Evolutionary conservation across 2,329 filamentous ascomycete species (phyloP).

Genomic region (Xylaria sp.): DNA sequence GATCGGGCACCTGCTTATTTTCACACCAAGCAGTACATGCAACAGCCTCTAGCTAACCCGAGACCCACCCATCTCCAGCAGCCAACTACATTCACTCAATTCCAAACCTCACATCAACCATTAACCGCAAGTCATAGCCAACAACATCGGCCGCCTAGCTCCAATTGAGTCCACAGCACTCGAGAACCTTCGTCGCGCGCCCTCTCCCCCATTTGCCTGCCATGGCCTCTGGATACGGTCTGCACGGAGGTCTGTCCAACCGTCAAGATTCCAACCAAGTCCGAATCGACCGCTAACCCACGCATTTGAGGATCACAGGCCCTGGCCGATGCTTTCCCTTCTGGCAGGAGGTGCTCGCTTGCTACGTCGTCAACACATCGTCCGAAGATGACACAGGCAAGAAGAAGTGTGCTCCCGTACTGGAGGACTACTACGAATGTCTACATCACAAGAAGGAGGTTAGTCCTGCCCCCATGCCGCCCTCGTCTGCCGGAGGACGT

Average conservation of each 20-base stretch:
- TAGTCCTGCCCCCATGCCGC: slow-evolving; percentile 31
- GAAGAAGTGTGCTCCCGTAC: slow-evolving; percentile 83
- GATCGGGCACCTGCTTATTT: too few relatives aligned
- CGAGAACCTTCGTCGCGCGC: slow-evolving; percentile 7
- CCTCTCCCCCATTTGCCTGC: slow-evolving; percentile 31
- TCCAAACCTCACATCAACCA: slow-evolving; percentile 19
- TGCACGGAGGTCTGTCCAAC: slow-evolving; percentile 76
- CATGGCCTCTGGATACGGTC: slow-evolving; percentile 87
- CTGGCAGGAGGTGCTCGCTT: slow-evolving; percentile 99
- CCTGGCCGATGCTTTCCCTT: slow-evolving; percentile 93
- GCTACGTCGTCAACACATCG: slow-evolving; percentile 94
- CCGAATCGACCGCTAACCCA: slow-evolving; percentile 37
- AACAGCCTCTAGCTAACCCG: neutral
- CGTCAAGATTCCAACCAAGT: slow-evolving; percentile 2
- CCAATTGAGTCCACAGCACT: slow-evolving; percentile 37
- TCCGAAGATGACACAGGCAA: slow-evolving; percentile 82
- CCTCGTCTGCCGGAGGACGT: slow-evolving; percentile 7
- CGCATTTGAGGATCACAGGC: slow-evolving; percentile 55
- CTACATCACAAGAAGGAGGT: slow-evolving; percentile 99
- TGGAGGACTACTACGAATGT: slow-evolving; percentile 99
- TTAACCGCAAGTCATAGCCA: slow-evolving; percentile 1
- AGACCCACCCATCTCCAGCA: slow-evolving; percentile 28
- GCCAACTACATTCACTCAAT: slow-evolving; percentile 34
- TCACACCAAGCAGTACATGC: slow-evolving; percentile 9
- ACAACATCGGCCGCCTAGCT: slow-evolving; percentile 37